These are phyloP conservation scores for Setaria italica DNA, from an alignment of 202 grass and related monocot species.

Conservation along the genomic window DNA sequence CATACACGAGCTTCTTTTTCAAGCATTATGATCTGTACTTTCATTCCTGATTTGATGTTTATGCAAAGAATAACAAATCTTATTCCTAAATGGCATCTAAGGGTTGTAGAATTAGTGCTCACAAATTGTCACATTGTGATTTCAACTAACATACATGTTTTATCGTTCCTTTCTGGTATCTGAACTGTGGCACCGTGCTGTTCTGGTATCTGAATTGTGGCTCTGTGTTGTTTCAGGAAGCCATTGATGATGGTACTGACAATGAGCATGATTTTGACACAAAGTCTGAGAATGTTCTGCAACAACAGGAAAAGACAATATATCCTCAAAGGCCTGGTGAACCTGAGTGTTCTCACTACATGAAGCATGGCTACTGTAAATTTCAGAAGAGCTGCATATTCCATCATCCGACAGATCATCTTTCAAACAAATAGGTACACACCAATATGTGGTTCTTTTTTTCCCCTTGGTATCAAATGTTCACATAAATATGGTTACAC, in stretches of 20 bases:
- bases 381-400: conserved; percentile 61
- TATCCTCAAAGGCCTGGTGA: conserved; percentile 62
- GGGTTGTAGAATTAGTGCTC: conserved; percentile 7
- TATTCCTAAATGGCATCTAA: not conserved
- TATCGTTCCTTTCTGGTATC: conserved; percentile 23
- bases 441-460: not conserved
- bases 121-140: not conserved
- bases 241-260: conserved; percentile 22
- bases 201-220: conserved; percentile 31
- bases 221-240: conserved; percentile 44
- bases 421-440: conserved; percentile 36
- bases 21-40: not conserved
- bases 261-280: conserved; percentile 9
- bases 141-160: conserved; percentile 18
- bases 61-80: conserved; percentile 10
- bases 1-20: not conserved
- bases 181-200: conserved; percentile 13
- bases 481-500: not conserved
- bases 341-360: conserved; percentile 57
- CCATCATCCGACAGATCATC: conserved; percentile 55
- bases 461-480: not conserved
- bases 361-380: conserved; percentile 64
- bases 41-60: not conserved
- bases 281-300: conserved; percentile 15
- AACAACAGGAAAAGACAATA: conserved; percentile 31